These are phyloP conservation scores for Seiridium unicorne DNA, from an alignment of 2,329 filamentous ascomycete genomes.

Conservation along the genomic window DNA sequence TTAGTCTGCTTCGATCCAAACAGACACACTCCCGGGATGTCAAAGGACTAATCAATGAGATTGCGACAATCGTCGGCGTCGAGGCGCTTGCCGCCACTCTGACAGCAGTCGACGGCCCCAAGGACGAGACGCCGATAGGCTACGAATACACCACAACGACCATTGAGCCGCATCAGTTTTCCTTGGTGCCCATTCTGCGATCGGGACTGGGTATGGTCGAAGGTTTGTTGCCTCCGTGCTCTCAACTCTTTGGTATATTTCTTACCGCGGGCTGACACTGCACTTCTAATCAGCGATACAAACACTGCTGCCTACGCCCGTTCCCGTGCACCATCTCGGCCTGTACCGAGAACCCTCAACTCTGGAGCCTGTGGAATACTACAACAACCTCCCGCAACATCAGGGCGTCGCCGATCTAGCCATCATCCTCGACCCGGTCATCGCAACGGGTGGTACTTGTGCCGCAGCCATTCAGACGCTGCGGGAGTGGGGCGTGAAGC, in stretches of 20 bases:
- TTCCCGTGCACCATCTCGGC: conserved; percentile 89
- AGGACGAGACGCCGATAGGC: conserved; percentile 76
- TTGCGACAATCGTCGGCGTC: conserved; percentile 75
- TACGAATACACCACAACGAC: conserved; percentile 68
- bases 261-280: not conserved
- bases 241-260: not conserved
- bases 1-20: conserved; percentile 81
- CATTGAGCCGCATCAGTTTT: conserved; percentile 66
- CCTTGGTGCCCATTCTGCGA: conserved; percentile 87
- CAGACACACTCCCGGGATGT: conserved; percentile 71
- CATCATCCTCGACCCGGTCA: conserved; percentile 86
- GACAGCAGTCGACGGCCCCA: conserved; percentile 54
- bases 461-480: conserved; percentile 87
- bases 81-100: conserved; percentile 74
- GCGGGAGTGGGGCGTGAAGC: conserved; percentile 85
- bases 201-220: conserved; percentile 91
- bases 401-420: conserved; percentile 56
- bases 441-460: conserved; percentile 89
- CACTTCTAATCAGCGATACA: conserved; percentile 59
- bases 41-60: conserved; percentile 81
- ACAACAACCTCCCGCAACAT: conserved; percentile 91
- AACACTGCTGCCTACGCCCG: conserved; percentile 74
- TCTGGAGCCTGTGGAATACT: conserved; percentile 91
- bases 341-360: conserved; percentile 89
- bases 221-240: conserved; percentile 42